Evolutionary conservation across 441 rosid genomes (phyloP).

Genomic region (Populus tomentosa): DNA sequence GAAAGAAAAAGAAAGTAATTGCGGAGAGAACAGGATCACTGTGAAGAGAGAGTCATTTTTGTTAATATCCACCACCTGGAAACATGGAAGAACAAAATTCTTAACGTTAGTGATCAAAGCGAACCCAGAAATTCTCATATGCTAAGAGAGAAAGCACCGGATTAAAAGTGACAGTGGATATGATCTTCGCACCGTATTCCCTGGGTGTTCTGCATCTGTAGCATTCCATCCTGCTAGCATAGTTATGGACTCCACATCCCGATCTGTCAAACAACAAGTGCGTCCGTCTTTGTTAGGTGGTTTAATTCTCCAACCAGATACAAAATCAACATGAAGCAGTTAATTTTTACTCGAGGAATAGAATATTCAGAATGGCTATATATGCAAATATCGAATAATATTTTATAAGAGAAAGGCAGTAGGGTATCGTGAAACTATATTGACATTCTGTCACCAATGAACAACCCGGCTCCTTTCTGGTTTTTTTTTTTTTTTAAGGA

Average conservation of each 20-base stretch:
- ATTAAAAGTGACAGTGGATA: not conserved
- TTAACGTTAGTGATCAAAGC: not conserved
- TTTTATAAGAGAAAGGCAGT: not conserved
- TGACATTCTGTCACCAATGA: too few relatives aligned
- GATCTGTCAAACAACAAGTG: slow-evolving; percentile 22
- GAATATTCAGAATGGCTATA: not conserved
- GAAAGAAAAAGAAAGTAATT: not conserved
- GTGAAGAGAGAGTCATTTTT: not conserved
- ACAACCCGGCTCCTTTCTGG: too few relatives aligned
- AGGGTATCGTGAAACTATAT: not conserved
- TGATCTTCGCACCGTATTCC: slow-evolving; percentile 41
- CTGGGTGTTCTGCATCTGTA: slow-evolving; percentile 70
- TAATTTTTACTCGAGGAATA: too few relatives aligned
- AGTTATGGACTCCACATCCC: slow-evolving; percentile 84
- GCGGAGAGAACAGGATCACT: slow-evolving; percentile 2
- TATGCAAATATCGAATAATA: too few relatives aligned
- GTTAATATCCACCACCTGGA: slow-evolving; percentile 35
- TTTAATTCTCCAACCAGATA: not conserved
- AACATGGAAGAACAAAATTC: not conserved
- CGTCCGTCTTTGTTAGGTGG: not conserved
- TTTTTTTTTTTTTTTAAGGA: not conserved
- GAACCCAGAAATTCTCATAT: not conserved
- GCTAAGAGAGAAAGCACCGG: not conserved
- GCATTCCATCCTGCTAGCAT: slow-evolving; percentile 81
- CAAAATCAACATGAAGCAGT: not conserved